Evolutionary conservation across 352 stramenopile genomes (phyloP).

Genomic region (Peronospora belbahrii): DNA sequence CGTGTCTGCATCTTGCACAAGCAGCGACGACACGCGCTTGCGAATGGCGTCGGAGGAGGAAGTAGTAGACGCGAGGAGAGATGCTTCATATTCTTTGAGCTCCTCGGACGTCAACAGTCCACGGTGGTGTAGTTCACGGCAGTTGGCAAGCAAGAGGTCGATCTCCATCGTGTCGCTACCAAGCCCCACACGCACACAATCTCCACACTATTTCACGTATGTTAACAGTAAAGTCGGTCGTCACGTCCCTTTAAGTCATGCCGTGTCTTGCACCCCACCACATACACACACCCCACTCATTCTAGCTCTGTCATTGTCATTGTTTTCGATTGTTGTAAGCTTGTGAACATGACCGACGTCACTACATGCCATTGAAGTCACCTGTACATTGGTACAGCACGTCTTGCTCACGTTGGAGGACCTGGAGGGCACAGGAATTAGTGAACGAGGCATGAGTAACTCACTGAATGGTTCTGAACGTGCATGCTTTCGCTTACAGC

Average conservation of each 20-base stretch:
- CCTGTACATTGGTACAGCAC: slow-evolving; percentile 54
- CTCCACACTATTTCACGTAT: slow-evolving; percentile 1
- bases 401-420: slow-evolving; percentile 26
- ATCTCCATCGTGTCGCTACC: neutral
- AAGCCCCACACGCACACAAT: neutral
- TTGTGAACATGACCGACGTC: slow-evolving; percentile 65
- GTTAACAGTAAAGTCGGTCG: slow-evolving; percentile 6
- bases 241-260: slow-evolving; percentile 8
- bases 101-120: slow-evolving; percentile 27
- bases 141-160: slow-evolving; percentile 24
- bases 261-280: neutral
- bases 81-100: slow-evolving; percentile 23
- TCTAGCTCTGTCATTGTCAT: slow-evolving; percentile 43
- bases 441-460: too few species aligned
- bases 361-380: slow-evolving; percentile 75
- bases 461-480: slow-evolving; percentile 36
- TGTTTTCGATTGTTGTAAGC: slow-evolving; percentile 31
- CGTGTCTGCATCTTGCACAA: slow-evolving; percentile 39
- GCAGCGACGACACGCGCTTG: slow-evolving; percentile 17
- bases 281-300: neutral
- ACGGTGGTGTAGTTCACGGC: slow-evolving; percentile 30
- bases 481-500: slow-evolving; percentile 38
- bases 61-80: too few species aligned
- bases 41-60: slow-evolving; percentile 1
- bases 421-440: slow-evolving; percentile 5